Base-by-base conservation (phyloP, 257 asterid species). In the Solanum paucissectum region DNA sequence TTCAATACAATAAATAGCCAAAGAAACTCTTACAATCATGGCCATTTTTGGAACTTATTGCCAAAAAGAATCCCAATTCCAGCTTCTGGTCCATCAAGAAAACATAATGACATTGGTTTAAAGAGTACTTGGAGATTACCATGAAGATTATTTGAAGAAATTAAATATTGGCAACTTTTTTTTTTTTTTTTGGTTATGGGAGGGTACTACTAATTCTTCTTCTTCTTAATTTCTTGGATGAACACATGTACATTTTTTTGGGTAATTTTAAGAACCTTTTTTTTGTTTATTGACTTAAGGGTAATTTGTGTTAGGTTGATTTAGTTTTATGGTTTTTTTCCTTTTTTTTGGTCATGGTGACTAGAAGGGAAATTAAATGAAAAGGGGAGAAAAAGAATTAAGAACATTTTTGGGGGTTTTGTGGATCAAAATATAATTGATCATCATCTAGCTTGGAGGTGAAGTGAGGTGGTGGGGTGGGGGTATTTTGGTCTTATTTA, bases 61-160 rank as follows among this genome's bases (percentile, higher is more conserved):
- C 96, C 97, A 33, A 95, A 93, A 38, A 91, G 98, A 85, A 87
- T 91, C 87, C 93, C 91, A 7, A 89, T 95, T 29, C 98, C 98
- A 0, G 91, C 92, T 29, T 95, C 98, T 0, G 97, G 91, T 38
- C 98, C 98, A 0, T 95, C 97, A 4, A 92, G 96, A 88, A 95
- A 93, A 72, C 98, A 95, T 92, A 93, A 95, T 40, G 93, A 92
- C 69, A 93, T 95, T 33, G 98, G 97, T 87, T 90, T 95, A 4
- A 95, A 92, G 85, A 91, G 46, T 42, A 27, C 27, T 27, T 91
- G 93, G 93, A 91, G 92, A 89, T 87, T 46, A 29, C 98, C 98
- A 34, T 79, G 18, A 79, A 44, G 62, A 5, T 18, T 3, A 79
- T 14, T 58, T 42, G 8, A 77, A 12, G 16, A 81, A 49, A 9